These are phyloP conservation scores for Vitis amurensis DNA, from an alignment of 164 flowering plant genomes.

Conservation along the genomic window DNA sequence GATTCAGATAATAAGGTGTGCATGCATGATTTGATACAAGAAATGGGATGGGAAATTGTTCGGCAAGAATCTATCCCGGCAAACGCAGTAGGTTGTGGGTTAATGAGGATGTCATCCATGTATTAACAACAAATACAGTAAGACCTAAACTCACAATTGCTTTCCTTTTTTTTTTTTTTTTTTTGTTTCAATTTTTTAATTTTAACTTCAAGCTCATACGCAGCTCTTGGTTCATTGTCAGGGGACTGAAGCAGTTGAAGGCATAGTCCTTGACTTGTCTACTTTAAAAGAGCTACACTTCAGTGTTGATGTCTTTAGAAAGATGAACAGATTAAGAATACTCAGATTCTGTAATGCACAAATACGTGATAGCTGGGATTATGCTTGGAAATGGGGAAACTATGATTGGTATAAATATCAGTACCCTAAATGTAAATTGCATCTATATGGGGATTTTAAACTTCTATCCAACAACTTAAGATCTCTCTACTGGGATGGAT, in stretches of 20 bases:
- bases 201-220: background rate
- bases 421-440: no score
- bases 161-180: background rate
- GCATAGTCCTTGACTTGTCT: constrained; percentile 4
- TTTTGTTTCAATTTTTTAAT: background rate
- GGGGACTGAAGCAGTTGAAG: constrained; percentile 22
- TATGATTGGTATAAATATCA: no score
- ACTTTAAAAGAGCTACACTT: background rate
- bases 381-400: no score
- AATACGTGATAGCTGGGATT: no score
- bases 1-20: background rate
- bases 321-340: constrained; percentile 14
- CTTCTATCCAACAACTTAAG: no score
- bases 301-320: constrained; percentile 3
- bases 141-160: constrained; percentile 1
- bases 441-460: no score
- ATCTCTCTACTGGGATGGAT: no score
- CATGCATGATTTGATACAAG: constrained; percentile 9
- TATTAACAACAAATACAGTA: constrained; percentile 14
- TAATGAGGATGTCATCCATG: constrained; percentile 1
- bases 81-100: constrained; percentile 1
- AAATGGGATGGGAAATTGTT: constrained; percentile 5
- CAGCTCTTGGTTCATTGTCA: background rate
- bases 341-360: background rate
- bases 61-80: background rate